Percentiles rank a stretch among this genome's conserved stretches.
Evolutionary conservation across 1,284 basidiomycete genomes (phyloP).

Genomic region (Sphaerobolus stellatus): DNA sequence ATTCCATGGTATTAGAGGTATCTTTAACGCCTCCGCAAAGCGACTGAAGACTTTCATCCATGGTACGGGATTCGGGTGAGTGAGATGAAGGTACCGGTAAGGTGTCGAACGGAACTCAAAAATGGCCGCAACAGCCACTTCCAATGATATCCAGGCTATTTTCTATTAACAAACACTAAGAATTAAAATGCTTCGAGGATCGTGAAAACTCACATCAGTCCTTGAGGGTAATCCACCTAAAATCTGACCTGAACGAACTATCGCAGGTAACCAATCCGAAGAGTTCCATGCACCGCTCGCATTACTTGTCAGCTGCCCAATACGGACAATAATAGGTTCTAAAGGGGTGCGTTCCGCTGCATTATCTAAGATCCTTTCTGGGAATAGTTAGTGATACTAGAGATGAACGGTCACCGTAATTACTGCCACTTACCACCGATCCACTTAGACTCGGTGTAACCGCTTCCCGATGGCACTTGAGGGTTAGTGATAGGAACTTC

Average conservation of each 20-base stretch:
- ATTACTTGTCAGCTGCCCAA: conserved; percentile 30
- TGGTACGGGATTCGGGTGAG: conserved; percentile 23
- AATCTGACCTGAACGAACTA: conserved; percentile 26
- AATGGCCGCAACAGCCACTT: conserved; percentile 18
- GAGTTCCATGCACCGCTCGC: conserved; percentile 27
- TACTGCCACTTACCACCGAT: too few relatives aligned
- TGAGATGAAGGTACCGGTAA: conserved; percentile 23
- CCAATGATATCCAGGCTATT: conserved; percentile 20
- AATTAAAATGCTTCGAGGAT: background rate
- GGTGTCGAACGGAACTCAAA: conserved; percentile 9
- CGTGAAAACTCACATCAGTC: conserved; percentile 22
- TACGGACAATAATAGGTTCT: conserved; percentile 24
- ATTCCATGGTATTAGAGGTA: conserved; percentile 22
- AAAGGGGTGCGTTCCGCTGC: conserved; percentile 25
- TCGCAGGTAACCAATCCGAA: conserved; percentile 29
- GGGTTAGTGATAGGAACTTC: conserved; percentile 23
- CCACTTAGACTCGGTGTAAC: conserved; percentile 38
- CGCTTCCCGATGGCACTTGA: conserved; percentile 22
- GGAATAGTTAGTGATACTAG: too few relatives aligned
- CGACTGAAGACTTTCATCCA: conserved; percentile 22
- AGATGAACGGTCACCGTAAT: too few relatives aligned
- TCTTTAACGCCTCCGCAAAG: conserved; percentile 17
- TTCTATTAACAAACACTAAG: background rate
- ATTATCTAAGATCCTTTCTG: conserved; percentile 29
- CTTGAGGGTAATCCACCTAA: conserved; percentile 25